Evolutionary conservation across 2,329 filamentous ascomycete species (phyloP).

Genomic region (Myriosclerotinia scirpicola): DNA sequence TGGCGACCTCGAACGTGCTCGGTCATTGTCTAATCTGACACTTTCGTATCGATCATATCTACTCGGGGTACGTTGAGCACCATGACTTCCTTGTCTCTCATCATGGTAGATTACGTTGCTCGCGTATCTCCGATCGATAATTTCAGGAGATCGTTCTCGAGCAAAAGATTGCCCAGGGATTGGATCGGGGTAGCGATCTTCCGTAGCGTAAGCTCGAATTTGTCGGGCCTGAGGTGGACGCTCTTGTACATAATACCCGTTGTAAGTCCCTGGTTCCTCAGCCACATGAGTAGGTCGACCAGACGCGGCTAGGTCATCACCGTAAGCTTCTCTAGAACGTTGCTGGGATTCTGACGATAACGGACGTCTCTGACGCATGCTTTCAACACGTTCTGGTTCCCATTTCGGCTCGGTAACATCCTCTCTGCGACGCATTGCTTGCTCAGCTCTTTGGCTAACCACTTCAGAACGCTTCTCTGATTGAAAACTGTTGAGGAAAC

Average conservation of each 20-base stretch:
- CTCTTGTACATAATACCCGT: conserved; percentile 32
- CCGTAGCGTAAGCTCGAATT: conserved; percentile 32
- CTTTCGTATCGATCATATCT: conserved; percentile 42
- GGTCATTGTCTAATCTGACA: conserved; percentile 40
- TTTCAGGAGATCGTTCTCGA: conserved; percentile 38
- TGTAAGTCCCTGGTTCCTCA: conserved; percentile 21
- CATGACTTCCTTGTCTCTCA: conserved; percentile 38
- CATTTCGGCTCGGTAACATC: conserved; percentile 26
- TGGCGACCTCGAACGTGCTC: conserved; percentile 42
- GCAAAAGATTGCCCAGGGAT: conserved; percentile 27
- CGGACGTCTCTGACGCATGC: conserved; percentile 24
- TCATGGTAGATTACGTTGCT: conserved; percentile 41
- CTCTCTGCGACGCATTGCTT: conserved; percentile 25
- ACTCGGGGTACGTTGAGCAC: conserved; percentile 36
- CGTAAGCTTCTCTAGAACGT: conserved; percentile 28
- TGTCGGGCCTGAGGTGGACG: conserved; percentile 28
- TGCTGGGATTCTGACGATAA: conserved; percentile 27
- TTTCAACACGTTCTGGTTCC: conserved; percentile 29
- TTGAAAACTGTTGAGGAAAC: conserved; percentile 43
- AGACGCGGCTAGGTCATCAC: conserved; percentile 25
- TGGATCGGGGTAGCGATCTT: conserved; percentile 33
- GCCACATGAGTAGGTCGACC: conserved; percentile 24
- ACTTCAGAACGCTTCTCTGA: conserved; percentile 29
- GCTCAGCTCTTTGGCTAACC: conserved; percentile 6
- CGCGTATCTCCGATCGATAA: conserved; percentile 40